phyloP scores from a whole-genome alignment of 352 stramenopile species.

The Peronospora farinosa region DNA sequence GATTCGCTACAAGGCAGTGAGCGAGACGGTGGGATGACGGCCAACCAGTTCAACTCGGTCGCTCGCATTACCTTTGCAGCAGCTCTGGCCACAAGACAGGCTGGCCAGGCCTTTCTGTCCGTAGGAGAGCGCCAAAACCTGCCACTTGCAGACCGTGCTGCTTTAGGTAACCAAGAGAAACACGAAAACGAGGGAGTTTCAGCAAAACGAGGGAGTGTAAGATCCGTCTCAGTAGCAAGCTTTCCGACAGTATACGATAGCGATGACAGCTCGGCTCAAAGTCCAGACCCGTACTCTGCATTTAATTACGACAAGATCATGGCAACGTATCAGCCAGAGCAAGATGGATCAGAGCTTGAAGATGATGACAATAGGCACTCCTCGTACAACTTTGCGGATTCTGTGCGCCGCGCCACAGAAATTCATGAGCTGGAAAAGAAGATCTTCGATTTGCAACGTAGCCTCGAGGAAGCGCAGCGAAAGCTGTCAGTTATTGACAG shows the following conservation, averaged over 20 bases:
- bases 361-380: slow-evolving; percentile 23
- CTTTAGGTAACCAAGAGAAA: slow-evolving; percentile 16
- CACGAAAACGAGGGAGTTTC: slow-evolving; percentile 13
- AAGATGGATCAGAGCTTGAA: slow-evolving; percentile 28
- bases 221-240: slow-evolving; percentile 33
- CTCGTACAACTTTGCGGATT: slow-evolving; percentile 19
- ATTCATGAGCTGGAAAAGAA: slow-evolving; percentile 58
- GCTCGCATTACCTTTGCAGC: slow-evolving; percentile 62
- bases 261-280: slow-evolving; percentile 20
- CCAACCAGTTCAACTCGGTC: slow-evolving; percentile 53
- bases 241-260: slow-evolving; percentile 32
- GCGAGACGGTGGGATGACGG: slow-evolving; percentile 31
- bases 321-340: slow-evolving; percentile 31
- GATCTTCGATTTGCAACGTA: slow-evolving; percentile 52
- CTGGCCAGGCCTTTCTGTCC: slow-evolving; percentile 52
- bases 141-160: slow-evolving; percentile 5
- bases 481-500: slow-evolving; percentile 56
- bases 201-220: slow-evolving; percentile 14
- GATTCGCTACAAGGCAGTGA: slow-evolving; percentile 14
- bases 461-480: slow-evolving; percentile 49
- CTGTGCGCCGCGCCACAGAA: slow-evolving; percentile 27
- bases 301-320: slow-evolving; percentile 65
- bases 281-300: slow-evolving; percentile 46
- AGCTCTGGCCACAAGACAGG: slow-evolving; percentile 43
- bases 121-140: slow-evolving; percentile 22